Percentiles rank a stretch among this genome's conserved stretches.
These are phyloP conservation scores for Camellia lanceoleosa DNA, from an alignment of 148 eudicot genomes.

Conservation along the genomic window DNA sequence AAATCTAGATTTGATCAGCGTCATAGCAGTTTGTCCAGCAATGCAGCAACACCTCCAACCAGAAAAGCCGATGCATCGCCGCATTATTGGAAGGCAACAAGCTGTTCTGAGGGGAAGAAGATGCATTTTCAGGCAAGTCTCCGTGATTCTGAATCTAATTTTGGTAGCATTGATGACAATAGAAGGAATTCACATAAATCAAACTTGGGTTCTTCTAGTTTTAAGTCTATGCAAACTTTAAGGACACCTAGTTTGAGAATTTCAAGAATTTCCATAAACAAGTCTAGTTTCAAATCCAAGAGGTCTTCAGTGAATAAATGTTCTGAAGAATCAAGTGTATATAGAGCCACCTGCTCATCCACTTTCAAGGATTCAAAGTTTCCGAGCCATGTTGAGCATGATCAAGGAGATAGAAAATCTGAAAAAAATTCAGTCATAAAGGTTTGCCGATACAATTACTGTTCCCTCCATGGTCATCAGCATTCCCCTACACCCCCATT, in stretches of 20 bases:
- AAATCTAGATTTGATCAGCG: constrained; percentile 42
- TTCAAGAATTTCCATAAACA: constrained; percentile 44
- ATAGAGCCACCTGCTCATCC: constrained; percentile 77
- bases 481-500: constrained; percentile 41
- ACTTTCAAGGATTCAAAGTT: constrained; percentile 58
- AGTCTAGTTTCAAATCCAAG: constrained; percentile 58
- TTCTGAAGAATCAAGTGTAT: constrained; percentile 28
- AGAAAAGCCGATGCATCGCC: constrained; percentile 35
- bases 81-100: constrained; percentile 51
- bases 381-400: constrained; percentile 37
- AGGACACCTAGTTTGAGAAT: constrained; percentile 50
- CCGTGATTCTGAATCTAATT: constrained; percentile 14
- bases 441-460: constrained; percentile 74
- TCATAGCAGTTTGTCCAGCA: constrained; percentile 5
- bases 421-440: constrained; percentile 40
- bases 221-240: constrained; percentile 33
- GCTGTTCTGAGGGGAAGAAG: constrained; percentile 44
- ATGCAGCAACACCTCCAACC: constrained; percentile 16
- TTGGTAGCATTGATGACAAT: constrained; percentile 11
- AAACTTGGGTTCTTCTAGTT: constrained; percentile 16
- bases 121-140: constrained; percentile 23
- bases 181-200: constrained; percentile 12
- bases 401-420: constrained; percentile 35
- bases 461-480: constrained; percentile 72
- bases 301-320: constrained; percentile 31